Base-by-base conservation (phyloP, 169 alveolate species). In the Plasmodium ovale region DNA sequence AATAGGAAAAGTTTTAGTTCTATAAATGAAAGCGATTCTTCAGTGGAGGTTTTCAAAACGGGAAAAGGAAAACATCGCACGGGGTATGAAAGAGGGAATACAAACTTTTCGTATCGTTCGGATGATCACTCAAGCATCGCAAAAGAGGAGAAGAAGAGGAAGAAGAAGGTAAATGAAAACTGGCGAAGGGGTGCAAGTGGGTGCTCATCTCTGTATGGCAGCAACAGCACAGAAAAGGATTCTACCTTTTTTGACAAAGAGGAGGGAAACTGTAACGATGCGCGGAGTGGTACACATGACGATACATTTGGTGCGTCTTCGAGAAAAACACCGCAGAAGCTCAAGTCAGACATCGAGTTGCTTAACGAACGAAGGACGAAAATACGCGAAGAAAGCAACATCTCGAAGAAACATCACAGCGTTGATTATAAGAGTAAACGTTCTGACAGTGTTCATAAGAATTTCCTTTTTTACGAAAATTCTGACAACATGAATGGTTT, bases 391-490 rank as follows among this genome's bases (percentile, higher is more conserved):
- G 68, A 72, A 5, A 42, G 27, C 31, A 12, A 72, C 19, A 35
- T 72, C 19, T 56, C 87, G n/a, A 72, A 72, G 42, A 72, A 72
- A 59, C 54, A 54, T 42, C 58, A 54, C 33, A 72, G 87, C 54
- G 68, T 54, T 33, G 71, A 72, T 72, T 72, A 72, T 72, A 51
- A 27, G 33, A 56, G 54, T 9, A 39, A 37, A 6, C n/a, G 14
- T 39, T n/a, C n/a, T 35, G 60, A 59, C 10, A 2, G 10, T 10
- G 19, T 72, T n/a, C 39, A 72, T 59, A 35, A 72, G 54, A 72
- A 44, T 27, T 60, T n/a, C 19, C 1, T 9, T 16, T 29, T 60
- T 3, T 31, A 29, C 14, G 71, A 60, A 60, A 60, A 60, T 27
- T 31, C 47, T 4, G 47, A 27, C 10, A 58, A 37, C 27, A 23